These are phyloP conservation scores for Erucastrum elatum DNA, from an alignment of 345 rosid species.

Conservation along the genomic window DNA sequence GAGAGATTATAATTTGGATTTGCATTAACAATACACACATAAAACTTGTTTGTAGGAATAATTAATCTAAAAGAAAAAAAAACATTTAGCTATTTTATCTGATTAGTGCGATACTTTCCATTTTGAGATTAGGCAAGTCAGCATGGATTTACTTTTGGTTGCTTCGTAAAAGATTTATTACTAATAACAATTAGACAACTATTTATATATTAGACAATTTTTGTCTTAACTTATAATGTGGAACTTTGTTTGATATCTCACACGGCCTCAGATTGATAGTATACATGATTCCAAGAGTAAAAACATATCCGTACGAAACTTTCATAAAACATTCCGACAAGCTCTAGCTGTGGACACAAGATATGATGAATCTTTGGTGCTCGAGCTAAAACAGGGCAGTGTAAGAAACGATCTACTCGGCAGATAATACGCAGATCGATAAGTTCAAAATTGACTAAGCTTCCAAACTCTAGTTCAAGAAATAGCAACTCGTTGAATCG, in stretches of 20 bases:
- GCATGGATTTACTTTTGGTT: too few species aligned
- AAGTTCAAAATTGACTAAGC: neutral
- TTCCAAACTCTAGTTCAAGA: neutral
- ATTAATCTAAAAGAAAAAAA: neutral
- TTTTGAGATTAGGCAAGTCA: too few species aligned
- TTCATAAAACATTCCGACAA: neutral
- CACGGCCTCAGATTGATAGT: too few species aligned
- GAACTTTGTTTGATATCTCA: too few species aligned
- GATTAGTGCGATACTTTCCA: too few species aligned
- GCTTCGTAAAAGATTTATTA: too few species aligned
- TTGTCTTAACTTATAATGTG: too few species aligned
- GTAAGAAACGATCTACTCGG: neutral
- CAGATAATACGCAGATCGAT: neutral
- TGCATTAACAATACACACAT: neutral
- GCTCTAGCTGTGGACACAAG: neutral
- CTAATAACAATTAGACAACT: too few species aligned
- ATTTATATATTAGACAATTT: too few species aligned
- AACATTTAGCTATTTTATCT: too few species aligned
- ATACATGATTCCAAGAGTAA: neutral
- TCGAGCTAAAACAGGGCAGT: neutral
- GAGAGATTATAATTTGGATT: neutral
- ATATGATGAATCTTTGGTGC: neutral
- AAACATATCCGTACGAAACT: neutral
- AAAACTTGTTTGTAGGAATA: neutral
- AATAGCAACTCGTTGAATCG: slow-evolving; percentile 2